phyloP scores from a whole-genome alignment of 176 grass and related monocot genomes.

The Secale cereale region DNA sequence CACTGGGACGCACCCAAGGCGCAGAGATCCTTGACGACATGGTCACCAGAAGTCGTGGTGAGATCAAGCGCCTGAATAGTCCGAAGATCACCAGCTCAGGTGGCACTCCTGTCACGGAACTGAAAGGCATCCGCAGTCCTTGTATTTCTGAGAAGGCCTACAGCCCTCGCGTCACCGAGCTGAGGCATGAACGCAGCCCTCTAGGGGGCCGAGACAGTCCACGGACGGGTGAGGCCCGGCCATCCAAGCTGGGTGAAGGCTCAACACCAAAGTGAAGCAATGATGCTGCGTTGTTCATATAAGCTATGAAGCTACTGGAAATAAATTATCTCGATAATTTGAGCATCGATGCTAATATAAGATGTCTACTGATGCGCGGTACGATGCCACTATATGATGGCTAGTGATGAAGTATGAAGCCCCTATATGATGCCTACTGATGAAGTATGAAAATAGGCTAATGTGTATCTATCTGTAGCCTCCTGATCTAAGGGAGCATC shows the following conservation, averaged over 20 bases:
- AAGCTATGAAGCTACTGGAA: slow-evolving; percentile 12
- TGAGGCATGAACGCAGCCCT: slow-evolving; percentile 71
- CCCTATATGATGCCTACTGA: slow-evolving; percentile 1
- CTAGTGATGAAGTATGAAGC: slow-evolving; percentile 17
- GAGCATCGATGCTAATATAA: slow-evolving; percentile 5
- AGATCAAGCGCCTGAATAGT: slow-evolving; percentile 87
- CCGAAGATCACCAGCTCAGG: slow-evolving; percentile 91
- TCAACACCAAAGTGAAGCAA: slow-evolving; percentile 38
- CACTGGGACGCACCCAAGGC: slow-evolving; percentile 43
- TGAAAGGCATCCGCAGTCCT: slow-evolving; percentile 68
- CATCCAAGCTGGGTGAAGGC: slow-evolving; percentile 40
- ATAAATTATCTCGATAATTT: slow-evolving; percentile 30
- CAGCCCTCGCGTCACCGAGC: slow-evolving; percentile 61
- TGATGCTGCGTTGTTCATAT: background rate
- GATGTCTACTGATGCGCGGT: slow-evolving; percentile 26
- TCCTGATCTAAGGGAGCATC: slow-evolving; percentile 16
- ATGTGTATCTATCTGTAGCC: slow-evolving; percentile 17
- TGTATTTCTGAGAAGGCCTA: slow-evolving; percentile 74
- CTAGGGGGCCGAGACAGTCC: slow-evolving; percentile 55
- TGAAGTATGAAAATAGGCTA: slow-evolving; percentile 18
- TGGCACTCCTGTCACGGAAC: slow-evolving; percentile 65
- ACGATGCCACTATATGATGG: slow-evolving; percentile 16
- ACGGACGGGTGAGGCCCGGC: slow-evolving; percentile 15
- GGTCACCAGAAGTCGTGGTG: slow-evolving; percentile 88
- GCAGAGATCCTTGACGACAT: slow-evolving; percentile 81